Evolutionary conservation across 192 early-diverging fungal genomes (phyloP), one percentile per base, ranked within the genome.

Genomic region (Martensiomyces pterosporus): DNA sequence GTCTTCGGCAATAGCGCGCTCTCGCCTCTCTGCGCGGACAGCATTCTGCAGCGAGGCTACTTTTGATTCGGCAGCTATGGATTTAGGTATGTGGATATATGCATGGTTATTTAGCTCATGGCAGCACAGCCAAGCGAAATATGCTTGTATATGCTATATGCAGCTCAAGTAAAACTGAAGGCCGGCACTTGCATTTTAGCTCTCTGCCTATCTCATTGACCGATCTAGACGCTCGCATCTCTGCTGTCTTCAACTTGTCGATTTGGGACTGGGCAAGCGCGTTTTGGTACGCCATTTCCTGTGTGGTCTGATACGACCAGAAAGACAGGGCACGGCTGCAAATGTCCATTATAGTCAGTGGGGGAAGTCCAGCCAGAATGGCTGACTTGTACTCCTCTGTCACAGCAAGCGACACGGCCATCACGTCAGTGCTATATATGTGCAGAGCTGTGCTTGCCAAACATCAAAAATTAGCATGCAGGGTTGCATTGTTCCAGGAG

Each of bases 321-420:
- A 88, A 88, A 0, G 80, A 75, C 14, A 85, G 56, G 1, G 76
- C 81, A 3, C 81, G 77, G 21, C 72, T 73, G 38, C 81, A 82
- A 9, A 85, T 85, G 43, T 85, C 85, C 64, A 81, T 56, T 8
- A 88, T 70, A 15, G 73, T 49, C 24, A 76, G 64, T 2, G 85
- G 85, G 10, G 67, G 56, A n/a, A 88, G 55, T 14, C 83, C 85
- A 16, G 84, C 82, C 26, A 88, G 73, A 18, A 84, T 76, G 8
- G 78, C 74, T 14, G 82, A 78, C 62, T 82, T 83, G 57, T 82
- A 84, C 40, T 81, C 75, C 44, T 85, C 84, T 7, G 66, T 78
- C 9, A 83, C 77, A 34, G 75, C 64, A 23, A 88, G 58, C 6
- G 82, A 67, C 2, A 75, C 64, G 22, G 81, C 47, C 9, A 81